These are phyloP conservation scores for Polytrichum commune DNA, from an alignment of 225 moss, liverwort and hornwort species.

Conservation along the genomic window DNA sequence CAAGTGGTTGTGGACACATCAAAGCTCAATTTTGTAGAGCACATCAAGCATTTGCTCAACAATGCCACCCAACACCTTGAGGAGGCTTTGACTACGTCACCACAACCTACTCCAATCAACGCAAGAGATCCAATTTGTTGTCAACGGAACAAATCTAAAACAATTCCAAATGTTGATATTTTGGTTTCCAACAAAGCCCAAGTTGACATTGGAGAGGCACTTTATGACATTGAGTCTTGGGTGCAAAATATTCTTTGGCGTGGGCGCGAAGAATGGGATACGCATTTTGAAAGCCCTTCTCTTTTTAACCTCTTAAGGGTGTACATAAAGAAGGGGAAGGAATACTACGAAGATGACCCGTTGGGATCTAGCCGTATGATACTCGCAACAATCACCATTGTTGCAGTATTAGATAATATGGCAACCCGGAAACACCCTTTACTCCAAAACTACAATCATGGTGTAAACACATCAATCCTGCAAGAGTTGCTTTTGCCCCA, in stretches of 20 bases:
- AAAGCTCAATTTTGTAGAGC: slow-evolving; percentile 4
- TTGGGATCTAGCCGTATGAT: slow-evolving; percentile 24
- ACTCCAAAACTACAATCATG: slow-evolving; percentile 9
- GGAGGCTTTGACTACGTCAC: neutral
- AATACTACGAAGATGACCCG: slow-evolving; percentile 5
- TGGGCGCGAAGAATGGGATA: neutral
- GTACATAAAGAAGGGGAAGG: neutral
- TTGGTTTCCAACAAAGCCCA: neutral
- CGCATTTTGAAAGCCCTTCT: no score
- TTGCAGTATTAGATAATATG: slow-evolving; percentile 10
- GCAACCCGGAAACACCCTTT: slow-evolving; percentile 5
- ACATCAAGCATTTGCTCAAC: slow-evolving; percentile 7
- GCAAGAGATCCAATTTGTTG: neutral
- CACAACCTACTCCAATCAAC: neutral
- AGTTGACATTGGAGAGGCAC: slow-evolving; percentile 1
- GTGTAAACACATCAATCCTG: slow-evolving; percentile 12
- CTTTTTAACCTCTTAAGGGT: slow-evolving; percentile 8
- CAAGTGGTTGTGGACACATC: slow-evolving; percentile 1
- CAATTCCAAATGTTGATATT: slow-evolving; percentile 1
- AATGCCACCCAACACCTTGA: slow-evolving; percentile 6
- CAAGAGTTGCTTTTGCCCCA: slow-evolving; percentile 9
- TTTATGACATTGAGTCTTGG: slow-evolving; percentile 28
- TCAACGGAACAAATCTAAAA: neutral
- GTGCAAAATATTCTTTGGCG: slow-evolving; percentile 8
- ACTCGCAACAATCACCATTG: slow-evolving; percentile 13